phyloP scores from a whole-genome alignment of 805 yeast genomes.

The Kuraishia capsulata region DNA sequence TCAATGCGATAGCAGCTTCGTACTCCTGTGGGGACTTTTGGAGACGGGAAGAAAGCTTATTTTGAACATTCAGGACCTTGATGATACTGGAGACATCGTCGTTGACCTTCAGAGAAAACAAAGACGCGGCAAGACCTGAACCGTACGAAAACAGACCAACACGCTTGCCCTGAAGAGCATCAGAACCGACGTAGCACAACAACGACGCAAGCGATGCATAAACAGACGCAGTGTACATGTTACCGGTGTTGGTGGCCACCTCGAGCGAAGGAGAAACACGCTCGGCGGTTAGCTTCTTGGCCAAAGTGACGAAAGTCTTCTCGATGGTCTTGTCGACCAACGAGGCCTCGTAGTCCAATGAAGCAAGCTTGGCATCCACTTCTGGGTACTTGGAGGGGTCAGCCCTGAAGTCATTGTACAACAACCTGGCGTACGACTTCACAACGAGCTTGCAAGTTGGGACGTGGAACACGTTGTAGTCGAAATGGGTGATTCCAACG shows the following conservation, averaged over 20 bases:
- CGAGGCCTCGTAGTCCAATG: slow-evolving; percentile 64
- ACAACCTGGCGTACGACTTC: slow-evolving; percentile 86
- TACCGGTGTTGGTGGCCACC: slow-evolving; percentile 95
- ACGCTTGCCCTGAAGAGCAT: slow-evolving; percentile 70
- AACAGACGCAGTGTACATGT: slow-evolving; percentile 93
- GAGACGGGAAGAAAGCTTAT: slow-evolving; percentile 57
- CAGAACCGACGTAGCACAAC: slow-evolving; percentile 66
- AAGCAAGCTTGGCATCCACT: slow-evolving; percentile 42
- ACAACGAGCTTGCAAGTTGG: slow-evolving; percentile 95
- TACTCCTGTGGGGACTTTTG: slow-evolving; percentile 70
- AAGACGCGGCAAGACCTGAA: slow-evolving; percentile 91
- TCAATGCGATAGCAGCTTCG: slow-evolving; percentile 69
- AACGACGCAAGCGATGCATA: slow-evolving; percentile 83
- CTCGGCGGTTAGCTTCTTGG: slow-evolving; percentile 58
- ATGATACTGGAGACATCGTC: slow-evolving; percentile 73
- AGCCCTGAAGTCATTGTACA: slow-evolving; percentile 78
- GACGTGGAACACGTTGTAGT: slow-evolving; percentile 93
- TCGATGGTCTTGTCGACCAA: slow-evolving; percentile 75
- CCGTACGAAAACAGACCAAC: slow-evolving; percentile 95
- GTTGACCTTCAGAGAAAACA: slow-evolving; percentile 68
- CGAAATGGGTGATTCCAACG: slow-evolving; percentile 71
- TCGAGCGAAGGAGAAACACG: slow-evolving; percentile 73
- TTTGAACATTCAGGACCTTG: slow-evolving; percentile 55
- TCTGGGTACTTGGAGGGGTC: slow-evolving; percentile 56
- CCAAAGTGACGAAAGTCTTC: slow-evolving; percentile 71